These are phyloP conservation scores for Scedosporium apiospermum DNA, from an alignment of 2,329 filamentous ascomycete genomes.

Conservation along the genomic window DNA sequence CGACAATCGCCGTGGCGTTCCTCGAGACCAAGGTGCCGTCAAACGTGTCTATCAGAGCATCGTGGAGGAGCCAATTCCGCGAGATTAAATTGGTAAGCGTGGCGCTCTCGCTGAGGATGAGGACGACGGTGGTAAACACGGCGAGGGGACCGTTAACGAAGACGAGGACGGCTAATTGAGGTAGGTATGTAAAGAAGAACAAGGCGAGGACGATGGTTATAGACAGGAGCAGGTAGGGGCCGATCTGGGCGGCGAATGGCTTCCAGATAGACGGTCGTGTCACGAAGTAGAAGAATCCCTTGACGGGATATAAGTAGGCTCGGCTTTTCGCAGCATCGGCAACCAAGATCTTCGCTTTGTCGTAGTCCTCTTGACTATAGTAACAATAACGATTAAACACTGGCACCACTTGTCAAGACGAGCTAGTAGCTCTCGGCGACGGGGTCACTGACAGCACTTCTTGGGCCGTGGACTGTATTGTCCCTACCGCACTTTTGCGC, in stretches of 20 bases:
- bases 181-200: constrained; percentile 81
- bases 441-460: constrained; percentile 27
- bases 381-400: constrained; percentile 9
- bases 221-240: constrained; percentile 59
- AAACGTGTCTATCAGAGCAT: constrained; percentile 80
- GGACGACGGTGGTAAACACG: constrained; percentile 60
- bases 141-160: constrained; percentile 79
- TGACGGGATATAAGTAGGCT: constrained; percentile 69
- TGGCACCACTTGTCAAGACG: background rate
- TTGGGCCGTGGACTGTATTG: constrained; percentile 27
- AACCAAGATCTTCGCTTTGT: constrained; percentile 49
- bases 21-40: constrained; percentile 58
- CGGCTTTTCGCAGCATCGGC: constrained; percentile 58
- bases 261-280: constrained; percentile 48
- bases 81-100: constrained; percentile 47
- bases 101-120: constrained; percentile 56
- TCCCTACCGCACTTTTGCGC: constrained; percentile 13
- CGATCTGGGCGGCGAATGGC: constrained; percentile 44
- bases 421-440: background rate
- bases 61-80: constrained; percentile 67
- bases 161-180: constrained; percentile 72
- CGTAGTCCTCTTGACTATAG: constrained; percentile 52
- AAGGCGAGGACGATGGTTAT: constrained; percentile 64
- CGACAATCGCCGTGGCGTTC: constrained; percentile 51
- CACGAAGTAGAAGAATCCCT: constrained; percentile 52